Evolutionary conservation across 2,329 filamentous ascomycete genomes (phyloP).

Genomic region (Arthrobotrys sphaeroides): DNA sequence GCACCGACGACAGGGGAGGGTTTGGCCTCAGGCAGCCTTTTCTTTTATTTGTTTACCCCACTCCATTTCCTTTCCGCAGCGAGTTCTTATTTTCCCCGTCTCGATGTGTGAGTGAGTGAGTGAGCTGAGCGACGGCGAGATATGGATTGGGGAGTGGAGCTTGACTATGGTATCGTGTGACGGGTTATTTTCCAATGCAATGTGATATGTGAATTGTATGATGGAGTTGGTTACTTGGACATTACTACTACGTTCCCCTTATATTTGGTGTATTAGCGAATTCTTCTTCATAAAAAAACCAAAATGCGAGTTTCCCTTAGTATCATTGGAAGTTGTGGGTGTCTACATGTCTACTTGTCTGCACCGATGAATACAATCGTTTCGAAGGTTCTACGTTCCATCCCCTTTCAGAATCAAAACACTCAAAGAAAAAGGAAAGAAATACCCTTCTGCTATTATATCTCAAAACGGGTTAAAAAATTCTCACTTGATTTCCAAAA

Average conservation of each 20-base stretch:
- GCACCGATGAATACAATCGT: neutral
- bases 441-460: neutral
- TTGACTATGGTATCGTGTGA: no score
- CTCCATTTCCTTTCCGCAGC: slow-evolving; percentile 1
- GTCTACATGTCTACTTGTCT: neutral
- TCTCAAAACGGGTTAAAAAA: neutral
- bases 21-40: neutral
- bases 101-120: neutral
- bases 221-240: slow-evolving; percentile 43
- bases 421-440: neutral
- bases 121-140: neutral
- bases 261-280: slow-evolving; percentile 52
- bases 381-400: neutral
- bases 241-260: slow-evolving; percentile 6
- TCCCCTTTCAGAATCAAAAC: neutral
- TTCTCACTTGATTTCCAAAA: neutral
- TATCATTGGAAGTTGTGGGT: no score
- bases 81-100: neutral
- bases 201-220: slow-evolving; percentile 18
- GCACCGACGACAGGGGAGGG: neutral
- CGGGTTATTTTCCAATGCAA: slow-evolving; percentile 11
- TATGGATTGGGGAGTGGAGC: neutral
- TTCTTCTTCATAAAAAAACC: slow-evolving; percentile 19
- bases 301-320: neutral
- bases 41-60: slow-evolving; percentile 2